Evolutionary conservation across 2,329 filamentous ascomycete species (phyloP).

Genomic region (Colletotrichum lini): DNA sequence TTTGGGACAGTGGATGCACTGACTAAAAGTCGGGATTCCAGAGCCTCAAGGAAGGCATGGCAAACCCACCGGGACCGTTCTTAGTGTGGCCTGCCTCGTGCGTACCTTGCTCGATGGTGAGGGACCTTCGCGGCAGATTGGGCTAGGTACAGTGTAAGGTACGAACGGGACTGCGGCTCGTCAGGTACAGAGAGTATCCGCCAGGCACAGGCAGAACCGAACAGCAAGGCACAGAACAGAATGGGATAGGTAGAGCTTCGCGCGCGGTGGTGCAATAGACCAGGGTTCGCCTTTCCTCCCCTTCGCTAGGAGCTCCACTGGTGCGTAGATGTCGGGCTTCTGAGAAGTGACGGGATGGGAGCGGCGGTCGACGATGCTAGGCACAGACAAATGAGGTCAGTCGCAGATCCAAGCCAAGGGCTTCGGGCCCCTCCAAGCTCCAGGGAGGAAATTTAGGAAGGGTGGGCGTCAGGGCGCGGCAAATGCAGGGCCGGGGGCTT

Average conservation of each 20-base stretch:
- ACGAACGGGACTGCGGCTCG: slow-evolving; percentile 20
- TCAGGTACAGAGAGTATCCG: slow-evolving; percentile 20
- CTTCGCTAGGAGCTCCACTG: slow-evolving; percentile 38
- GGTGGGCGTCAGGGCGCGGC: slow-evolving; percentile 30
- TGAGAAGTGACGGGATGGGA: slow-evolving; percentile 29
- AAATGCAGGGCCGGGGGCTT: slow-evolving; percentile 25
- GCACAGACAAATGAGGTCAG: slow-evolving; percentile 40
- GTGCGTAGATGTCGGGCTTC: slow-evolving; percentile 33
- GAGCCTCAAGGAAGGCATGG: slow-evolving; percentile 41
- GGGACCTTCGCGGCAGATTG: slow-evolving; percentile 3
- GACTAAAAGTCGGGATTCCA: slow-evolving; percentile 41
- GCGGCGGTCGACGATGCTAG: slow-evolving; percentile 39
- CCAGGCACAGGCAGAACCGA: slow-evolving; percentile 12
- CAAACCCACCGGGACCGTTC: slow-evolving; percentile 37
- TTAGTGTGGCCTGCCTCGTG: slow-evolving; percentile 32
- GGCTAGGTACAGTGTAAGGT: slow-evolving; percentile 16
- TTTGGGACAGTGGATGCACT: slow-evolving; percentile 41
- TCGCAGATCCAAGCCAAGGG: slow-evolving; percentile 33
- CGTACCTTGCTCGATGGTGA: slow-evolving; percentile 13
- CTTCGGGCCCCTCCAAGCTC: slow-evolving; percentile 23
- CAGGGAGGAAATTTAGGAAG: slow-evolving; percentile 16
- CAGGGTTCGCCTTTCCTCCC: slow-evolving; percentile 20
- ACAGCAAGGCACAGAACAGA: slow-evolving; percentile 8
- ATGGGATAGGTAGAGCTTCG: slow-evolving; percentile 28
- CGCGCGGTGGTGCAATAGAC: slow-evolving; percentile 35